phyloP scores from a whole-genome alignment of 805 yeast genomes.

The Candida hungchunana region DNA sequence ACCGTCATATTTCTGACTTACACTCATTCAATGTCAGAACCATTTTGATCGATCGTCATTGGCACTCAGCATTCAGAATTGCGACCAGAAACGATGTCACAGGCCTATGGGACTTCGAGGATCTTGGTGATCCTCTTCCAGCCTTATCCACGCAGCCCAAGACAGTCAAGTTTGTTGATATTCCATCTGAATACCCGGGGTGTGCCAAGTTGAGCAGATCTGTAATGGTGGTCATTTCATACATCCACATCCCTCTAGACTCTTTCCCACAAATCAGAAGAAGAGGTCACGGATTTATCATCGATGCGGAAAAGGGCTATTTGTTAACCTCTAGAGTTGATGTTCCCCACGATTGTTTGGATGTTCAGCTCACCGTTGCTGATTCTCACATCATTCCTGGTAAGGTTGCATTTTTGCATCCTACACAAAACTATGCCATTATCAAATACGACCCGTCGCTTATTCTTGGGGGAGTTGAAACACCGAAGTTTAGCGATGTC shows the following conservation, averaged over 20 bases:
- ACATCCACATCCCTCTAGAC: constrained; percentile 69
- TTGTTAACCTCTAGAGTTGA: constrained; percentile 72
- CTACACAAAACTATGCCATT: constrained; percentile 81
- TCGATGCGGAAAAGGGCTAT: constrained; percentile 77
- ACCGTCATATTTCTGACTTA: constrained; percentile 74
- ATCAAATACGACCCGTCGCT: constrained; percentile 75
- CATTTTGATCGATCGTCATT: constrained; percentile 76
- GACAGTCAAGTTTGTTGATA: constrained; percentile 64
- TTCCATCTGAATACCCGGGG: constrained; percentile 51
- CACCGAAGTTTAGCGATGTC: constrained; percentile 56
- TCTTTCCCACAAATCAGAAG: constrained; percentile 61
- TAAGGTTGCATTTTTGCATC: constrained; percentile 77
- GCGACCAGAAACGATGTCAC: constrained; percentile 59
- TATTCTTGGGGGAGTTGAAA: constrained; percentile 63
- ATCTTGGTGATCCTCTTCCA: constrained; percentile 52
- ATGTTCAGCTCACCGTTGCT: constrained; percentile 74
- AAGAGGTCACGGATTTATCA: constrained; percentile 70
- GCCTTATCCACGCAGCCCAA: constrained; percentile 50
- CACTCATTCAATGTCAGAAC: constrained; percentile 70
- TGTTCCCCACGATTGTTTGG: constrained; percentile 76
- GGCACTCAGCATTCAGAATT: constrained; percentile 67
- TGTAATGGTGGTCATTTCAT: constrained; percentile 65
- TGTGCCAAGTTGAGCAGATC: constrained; percentile 59
- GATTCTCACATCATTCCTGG: constrained; percentile 82
- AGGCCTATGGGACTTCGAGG: constrained; percentile 54